These are phyloP conservation scores for Posidonia australis DNA, from an alignment of 106 monocot species.

Conservation along the genomic window DNA sequence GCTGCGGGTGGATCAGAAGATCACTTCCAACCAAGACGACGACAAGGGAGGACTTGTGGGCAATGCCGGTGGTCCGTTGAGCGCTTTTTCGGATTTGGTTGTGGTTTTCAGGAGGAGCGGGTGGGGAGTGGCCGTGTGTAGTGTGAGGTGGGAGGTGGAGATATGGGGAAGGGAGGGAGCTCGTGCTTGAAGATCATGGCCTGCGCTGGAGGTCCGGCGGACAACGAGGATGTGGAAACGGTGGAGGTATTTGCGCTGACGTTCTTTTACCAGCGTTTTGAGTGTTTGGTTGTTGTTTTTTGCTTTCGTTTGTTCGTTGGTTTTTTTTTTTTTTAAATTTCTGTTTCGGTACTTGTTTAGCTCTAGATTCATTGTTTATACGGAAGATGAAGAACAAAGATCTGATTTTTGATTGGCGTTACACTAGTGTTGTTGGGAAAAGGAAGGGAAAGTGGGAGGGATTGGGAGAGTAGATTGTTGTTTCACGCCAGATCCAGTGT, in stretches of 20 bases:
- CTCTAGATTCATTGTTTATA: no score
- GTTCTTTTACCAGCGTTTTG: not conserved
- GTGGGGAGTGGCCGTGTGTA: not conserved
- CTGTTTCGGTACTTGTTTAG: no score
- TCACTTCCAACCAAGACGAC: no score
- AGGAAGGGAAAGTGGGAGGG: no score
- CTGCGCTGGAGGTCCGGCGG: slow-evolving; percentile 14
- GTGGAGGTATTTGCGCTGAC: slow-evolving; percentile 1
- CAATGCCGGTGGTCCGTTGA: not conserved
- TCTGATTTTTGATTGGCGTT: no score
- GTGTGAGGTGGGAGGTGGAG: not conserved
- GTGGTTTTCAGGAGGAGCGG: not conserved
- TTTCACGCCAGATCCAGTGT: no score
- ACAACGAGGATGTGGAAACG: slow-evolving; percentile 5
- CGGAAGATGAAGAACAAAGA: no score
- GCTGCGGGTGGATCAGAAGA: no score
- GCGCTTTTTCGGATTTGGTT: not conserved
- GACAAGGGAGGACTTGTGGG: not conserved
- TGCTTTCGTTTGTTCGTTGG: not conserved
- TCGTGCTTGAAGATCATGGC: slow-evolving; percentile 19
- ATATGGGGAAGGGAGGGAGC: slow-evolving; percentile 15
- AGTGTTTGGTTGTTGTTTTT: not conserved
- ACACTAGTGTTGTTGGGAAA: no score
- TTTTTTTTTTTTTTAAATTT: no score
- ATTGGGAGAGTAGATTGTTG: no score